Base-by-base conservation (phyloP, 148 eudicot genomes). In the Salicornia ramosissima region DNA sequence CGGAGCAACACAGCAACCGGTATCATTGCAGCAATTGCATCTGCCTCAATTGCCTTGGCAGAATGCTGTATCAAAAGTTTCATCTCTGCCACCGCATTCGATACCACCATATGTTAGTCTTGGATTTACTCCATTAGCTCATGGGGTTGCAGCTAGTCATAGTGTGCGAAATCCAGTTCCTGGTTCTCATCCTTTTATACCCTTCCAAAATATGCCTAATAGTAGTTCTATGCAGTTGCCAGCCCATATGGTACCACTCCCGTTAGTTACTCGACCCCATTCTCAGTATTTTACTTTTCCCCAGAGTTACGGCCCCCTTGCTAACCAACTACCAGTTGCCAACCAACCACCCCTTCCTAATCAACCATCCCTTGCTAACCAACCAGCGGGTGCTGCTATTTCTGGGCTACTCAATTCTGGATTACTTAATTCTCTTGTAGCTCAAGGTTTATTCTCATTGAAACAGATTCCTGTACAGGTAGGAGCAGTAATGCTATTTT, bases 361-460 rank as follows among this genome's bases (percentile, higher is more conserved):
- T n/a, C n/a, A n/a, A n/a, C n/a, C n/a, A n/a, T n/a, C n/a, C n/a
- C n/a, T n/a, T n/a, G n/a, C n/a, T n/a, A n/a, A n/a, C n/a, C n/a
- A n/a, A n/a, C n/a, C n/a, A n/a, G n/a, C n/a, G n/a, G n/a, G n/a
- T n/a, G 70, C 68, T 80, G 78, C 79, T 67, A 70, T 85, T 71
- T 80, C 97, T 0, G 88, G 91, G 73, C 76, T 93, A 63, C 61
- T 92, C 36, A 80, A 53, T 78, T 83, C 93, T 62, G 87, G 96
- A 74, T 79, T 94, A 67, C 55, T 95, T 40, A 81, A 58, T 77
- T 86, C 96, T 74, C 86, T 95, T 40, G 78, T 88, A 80, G 89
- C 97, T 56, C 91, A 89, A 66, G 93, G 97, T 59, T 76, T 95
- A 69, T 77, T 94, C 74, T 86, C 99, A 47, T 39, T 79, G 61